A percentile compares a stretch with the other conserved stretches of the same genome.
phyloP scores from a whole-genome alignment of 768 basidiomycete species.

The Rhodosporidiobolus odoratus region DNA sequence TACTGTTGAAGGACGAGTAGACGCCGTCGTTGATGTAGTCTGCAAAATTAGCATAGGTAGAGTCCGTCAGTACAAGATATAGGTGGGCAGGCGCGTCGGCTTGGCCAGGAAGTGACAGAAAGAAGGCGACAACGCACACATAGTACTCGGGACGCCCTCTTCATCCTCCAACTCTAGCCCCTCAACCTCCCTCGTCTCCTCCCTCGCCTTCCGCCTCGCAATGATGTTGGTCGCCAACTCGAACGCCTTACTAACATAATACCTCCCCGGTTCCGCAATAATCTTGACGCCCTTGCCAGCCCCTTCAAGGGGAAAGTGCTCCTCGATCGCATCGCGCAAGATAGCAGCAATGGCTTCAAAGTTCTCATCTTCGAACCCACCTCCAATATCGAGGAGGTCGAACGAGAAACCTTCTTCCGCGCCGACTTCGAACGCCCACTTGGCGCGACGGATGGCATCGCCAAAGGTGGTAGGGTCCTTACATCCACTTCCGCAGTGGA shows the following conservation, averaged over 20 bases:
- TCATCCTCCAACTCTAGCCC: conserved; percentile 41
- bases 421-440: conserved; percentile 81
- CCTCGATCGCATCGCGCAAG: conserved; percentile 64
- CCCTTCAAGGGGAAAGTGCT: conserved; percentile 64
- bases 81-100: too few species aligned
- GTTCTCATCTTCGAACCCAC: conserved; percentile 84
- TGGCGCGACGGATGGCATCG: conserved; percentile 80
- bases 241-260: conserved; percentile 60
- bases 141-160: conserved; percentile 57
- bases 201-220: conserved; percentile 61
- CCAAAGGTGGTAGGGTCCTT: conserved; percentile 85
- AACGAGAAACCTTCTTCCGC: conserved; percentile 72
- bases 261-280: conserved; percentile 93
- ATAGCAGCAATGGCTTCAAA: conserved; percentile 74
- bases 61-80: not conserved
- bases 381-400: conserved; percentile 82
- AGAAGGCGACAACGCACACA: conserved; percentile 64
- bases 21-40: conserved; percentile 99
- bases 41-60: conserved; percentile 45
- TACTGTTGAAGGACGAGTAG: conserved; percentile 94
- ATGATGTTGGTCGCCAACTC: conserved; percentile 89
- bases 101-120: too few species aligned
- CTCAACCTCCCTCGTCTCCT: conserved; percentile 45
- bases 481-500: conserved; percentile 96
- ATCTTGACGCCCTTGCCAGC: conserved; percentile 60